Evolutionary conservation across 441 rosid genomes (phyloP), one percentile per base, ranked within the genome.

Genomic region (Bruguiera hainesii): DNA sequence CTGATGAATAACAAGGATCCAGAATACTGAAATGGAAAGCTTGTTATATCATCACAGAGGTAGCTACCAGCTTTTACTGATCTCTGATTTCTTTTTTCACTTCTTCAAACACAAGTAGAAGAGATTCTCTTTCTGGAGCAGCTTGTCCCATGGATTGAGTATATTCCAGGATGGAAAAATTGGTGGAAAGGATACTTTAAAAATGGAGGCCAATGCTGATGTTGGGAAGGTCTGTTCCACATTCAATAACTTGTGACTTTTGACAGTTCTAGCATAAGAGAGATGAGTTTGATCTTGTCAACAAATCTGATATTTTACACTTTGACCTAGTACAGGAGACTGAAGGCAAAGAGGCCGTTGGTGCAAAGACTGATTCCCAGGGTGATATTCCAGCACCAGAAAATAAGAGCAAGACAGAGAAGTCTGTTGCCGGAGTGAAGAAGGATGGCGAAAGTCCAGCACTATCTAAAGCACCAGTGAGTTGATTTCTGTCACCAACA

Each of bases 21-120:
- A 0, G 98, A 90, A 78, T 95, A 95, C 77, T 81, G 88, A 70
- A 92, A 89, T 61, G 99, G 99, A 51, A 95, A 91, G 86, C 97
- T 95, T 61, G 83, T 92, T 63, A 91, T 95, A 80, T 87, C 99
- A 61, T 84, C 98, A 53, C 67, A 83, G 68, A 88, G 95, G 95
- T 85, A 80, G 58, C 55, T 59, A 23, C 49, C 53, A n/a, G 50
- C 21, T 48, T 21, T 71, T 56, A 1, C 28, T 60, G 25, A 33
- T 58, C 52, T 42, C 13, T 31, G 8, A 9, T 48, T 48, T 52
- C n/a, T 19, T 63, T 29, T 39, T 61, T 20, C 25, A 50, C 55
- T 50, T 11, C 23, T 60, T 31, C 29, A n/a, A 39, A 39, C 28
- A 26, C 25, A 35, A 53, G 30, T 5, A 20, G 23, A 5, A 50